These are phyloP conservation scores for Camellia oleifera DNA, from an alignment of 179 eudicot genomes.

Conservation along the genomic window DNA sequence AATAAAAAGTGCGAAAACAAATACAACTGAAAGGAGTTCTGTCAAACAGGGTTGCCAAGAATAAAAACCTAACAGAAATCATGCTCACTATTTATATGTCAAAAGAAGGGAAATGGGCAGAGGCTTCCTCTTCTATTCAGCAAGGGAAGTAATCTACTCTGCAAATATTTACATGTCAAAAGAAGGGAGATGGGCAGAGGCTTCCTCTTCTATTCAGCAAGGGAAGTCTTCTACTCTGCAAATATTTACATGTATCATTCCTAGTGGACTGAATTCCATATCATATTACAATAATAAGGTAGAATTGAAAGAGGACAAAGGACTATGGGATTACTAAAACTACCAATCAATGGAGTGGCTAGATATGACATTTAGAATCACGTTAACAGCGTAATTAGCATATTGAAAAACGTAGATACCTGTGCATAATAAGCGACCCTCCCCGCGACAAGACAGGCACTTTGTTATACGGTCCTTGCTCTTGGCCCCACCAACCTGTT, in stretches of 20 bases:
- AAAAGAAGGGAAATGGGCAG: too few relatives aligned
- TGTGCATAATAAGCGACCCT: conserved; percentile 78
- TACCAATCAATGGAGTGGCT: background rate
- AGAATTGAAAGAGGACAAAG: background rate
- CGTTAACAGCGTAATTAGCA: background rate
- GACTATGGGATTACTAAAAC: background rate
- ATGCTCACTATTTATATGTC: background rate
- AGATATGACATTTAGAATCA: background rate
- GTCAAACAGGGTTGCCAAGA: too few relatives aligned
- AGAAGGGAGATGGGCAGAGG: too few relatives aligned
- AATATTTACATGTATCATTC: background rate
- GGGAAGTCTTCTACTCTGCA: too few relatives aligned
- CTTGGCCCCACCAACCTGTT: conserved; percentile 24
- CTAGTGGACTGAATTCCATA: background rate
- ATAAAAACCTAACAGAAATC: too few relatives aligned
- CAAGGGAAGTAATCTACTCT: too few relatives aligned
- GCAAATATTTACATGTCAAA: too few relatives aligned
- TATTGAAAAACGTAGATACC: conserved; percentile 40
- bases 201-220: too few relatives aligned
- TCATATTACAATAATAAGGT: background rate
- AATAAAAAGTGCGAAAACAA: too few relatives aligned
- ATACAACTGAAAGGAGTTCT: too few relatives aligned
- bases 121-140: too few relatives aligned
- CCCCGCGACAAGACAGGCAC: conserved; percentile 78
- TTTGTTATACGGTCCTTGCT: conserved; percentile 33